Base-by-base conservation (phyloP, 176 grass and related monocot species). In the Rhynchospora pubera region DNA sequence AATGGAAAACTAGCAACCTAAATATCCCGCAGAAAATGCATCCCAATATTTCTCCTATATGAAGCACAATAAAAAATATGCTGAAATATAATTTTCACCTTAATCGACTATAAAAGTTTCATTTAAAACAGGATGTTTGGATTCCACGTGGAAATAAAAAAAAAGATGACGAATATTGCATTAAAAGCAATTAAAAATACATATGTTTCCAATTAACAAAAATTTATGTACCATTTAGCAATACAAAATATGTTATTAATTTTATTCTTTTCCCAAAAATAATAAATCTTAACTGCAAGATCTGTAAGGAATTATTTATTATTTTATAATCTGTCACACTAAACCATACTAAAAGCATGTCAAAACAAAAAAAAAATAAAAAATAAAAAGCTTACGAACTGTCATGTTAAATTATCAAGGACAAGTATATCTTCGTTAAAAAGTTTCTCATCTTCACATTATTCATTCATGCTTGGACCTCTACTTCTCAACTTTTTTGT, bases 401-500 rank as follows among this genome's bases (percentile, higher is more conserved):
- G 9, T 50, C 13, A 57, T 15, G 13, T 57, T 16, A 57, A 57
- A 57, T 57, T 57, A 57, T 15, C 5, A 18, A 15, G 15, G 53
- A 57, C 1, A 16, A 13, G 53, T 57, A 16, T 16, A 57, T 57
- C 13, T 57, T 15, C 3, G 13, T 50, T 61, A 21, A 14, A 60
- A 61, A n/a, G 9, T 56, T 61, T 45, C 60, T 26, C 59, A 82
- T 18, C 5, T 18, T 57, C 9, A 57, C 21, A 46, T 46, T 82
- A 30, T 63, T 65, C 11, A 45, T 21, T 18, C 52, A 45, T 21
- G n/a, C 52, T 28, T 2, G 9, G 34, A n/a, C n/a, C 45, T 6
- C 79, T 82, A 82, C 22, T 19, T 71, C 13, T 85, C 65, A 60
- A 82, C 44, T 76, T 89, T 82, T 57, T 89, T 89, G 76, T 82